Percentiles rank a stretch among this genome's conserved stretches.
phyloP scores from a whole-genome alignment of 2,329 filamentous ascomycete genomes.

The Lasiodiplodia citricola region DNA sequence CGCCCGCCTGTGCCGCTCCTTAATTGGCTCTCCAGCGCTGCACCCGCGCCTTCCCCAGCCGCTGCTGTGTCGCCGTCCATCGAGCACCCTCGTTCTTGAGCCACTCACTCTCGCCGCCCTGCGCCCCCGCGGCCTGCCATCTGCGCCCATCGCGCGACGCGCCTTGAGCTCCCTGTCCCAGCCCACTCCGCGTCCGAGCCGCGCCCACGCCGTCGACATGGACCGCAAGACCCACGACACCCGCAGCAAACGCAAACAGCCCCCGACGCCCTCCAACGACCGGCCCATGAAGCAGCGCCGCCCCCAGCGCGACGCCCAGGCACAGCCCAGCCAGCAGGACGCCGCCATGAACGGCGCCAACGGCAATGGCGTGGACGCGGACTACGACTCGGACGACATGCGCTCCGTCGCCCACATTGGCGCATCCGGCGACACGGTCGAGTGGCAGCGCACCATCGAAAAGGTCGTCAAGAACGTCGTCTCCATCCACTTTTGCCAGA shows the following conservation, averaged over 20 bases:
- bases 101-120: background rate
- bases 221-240: constrained; percentile 34
- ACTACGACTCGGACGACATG: constrained; percentile 53
- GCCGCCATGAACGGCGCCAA: constrained; percentile 35
- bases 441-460: constrained; percentile 97
- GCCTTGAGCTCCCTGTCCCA: constrained; percentile 4
- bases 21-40: constrained; percentile 9
- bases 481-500: constrained; percentile 98
- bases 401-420: constrained; percentile 43
- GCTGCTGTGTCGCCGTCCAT: constrained; percentile 5
- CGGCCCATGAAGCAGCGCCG: constrained; percentile 62
- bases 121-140: background rate
- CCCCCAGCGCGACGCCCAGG: constrained; percentile 49
- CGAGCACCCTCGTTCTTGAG: background rate
- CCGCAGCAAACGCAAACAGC: constrained; percentile 62
- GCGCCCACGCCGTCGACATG: constrained; percentile 16
- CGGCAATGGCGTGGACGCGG: constrained; percentile 48
- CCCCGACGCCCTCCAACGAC: constrained; percentile 55
- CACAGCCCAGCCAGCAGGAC: constrained; percentile 46
- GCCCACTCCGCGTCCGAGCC: background rate
- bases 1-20: constrained; percentile 10
- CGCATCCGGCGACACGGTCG: constrained; percentile 69
- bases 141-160: constrained; percentile 1
- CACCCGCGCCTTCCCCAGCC: constrained; percentile 9
- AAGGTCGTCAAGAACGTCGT: constrained; percentile 93